These are phyloP conservation scores for Candida oleophila DNA, from an alignment of 805 yeast species.

Conservation along the genomic window DNA sequence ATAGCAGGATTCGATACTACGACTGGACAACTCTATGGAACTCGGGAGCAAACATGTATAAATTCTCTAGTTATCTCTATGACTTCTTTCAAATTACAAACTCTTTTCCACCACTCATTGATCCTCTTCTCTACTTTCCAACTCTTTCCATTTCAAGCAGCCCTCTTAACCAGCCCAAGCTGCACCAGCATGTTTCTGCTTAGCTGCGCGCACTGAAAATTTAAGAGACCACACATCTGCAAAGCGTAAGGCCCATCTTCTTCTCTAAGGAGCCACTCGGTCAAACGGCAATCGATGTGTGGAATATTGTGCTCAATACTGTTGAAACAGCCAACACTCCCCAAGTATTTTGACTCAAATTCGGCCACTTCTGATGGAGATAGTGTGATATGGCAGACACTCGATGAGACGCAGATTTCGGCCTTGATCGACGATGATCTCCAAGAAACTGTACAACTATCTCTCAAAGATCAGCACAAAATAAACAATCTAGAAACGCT, in stretches of 20 bases:
- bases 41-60: too few relatives aligned
- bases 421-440: conserved; percentile 10
- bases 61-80: too few relatives aligned
- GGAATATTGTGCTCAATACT: conserved; percentile 48
- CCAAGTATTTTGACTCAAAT: neutral
- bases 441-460: conserved; percentile 7
- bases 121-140: too few relatives aligned
- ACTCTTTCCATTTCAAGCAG: neutral
- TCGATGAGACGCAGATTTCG: conserved; percentile 9
- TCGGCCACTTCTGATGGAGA: neutral
- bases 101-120: too few relatives aligned
- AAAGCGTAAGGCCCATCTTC: too few relatives aligned
- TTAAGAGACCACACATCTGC: too few relatives aligned
- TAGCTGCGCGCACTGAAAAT: too few relatives aligned
- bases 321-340: neutral
- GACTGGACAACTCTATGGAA: too few relatives aligned
- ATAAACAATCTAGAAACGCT: conserved; percentile 24
- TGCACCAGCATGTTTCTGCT: too few relatives aligned
- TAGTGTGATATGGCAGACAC: conserved; percentile 12
- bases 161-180: neutral
- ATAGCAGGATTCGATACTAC: too few relatives aligned
- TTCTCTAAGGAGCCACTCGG: too few relatives aligned
- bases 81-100: too few relatives aligned
- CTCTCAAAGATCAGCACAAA: conserved; percentile 23
- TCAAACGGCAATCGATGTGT: conserved; percentile 45